These are phyloP conservation scores for Mimosa bimucronata DNA, from an alignment of 306 rosid species.

Conservation along the genomic window DNA sequence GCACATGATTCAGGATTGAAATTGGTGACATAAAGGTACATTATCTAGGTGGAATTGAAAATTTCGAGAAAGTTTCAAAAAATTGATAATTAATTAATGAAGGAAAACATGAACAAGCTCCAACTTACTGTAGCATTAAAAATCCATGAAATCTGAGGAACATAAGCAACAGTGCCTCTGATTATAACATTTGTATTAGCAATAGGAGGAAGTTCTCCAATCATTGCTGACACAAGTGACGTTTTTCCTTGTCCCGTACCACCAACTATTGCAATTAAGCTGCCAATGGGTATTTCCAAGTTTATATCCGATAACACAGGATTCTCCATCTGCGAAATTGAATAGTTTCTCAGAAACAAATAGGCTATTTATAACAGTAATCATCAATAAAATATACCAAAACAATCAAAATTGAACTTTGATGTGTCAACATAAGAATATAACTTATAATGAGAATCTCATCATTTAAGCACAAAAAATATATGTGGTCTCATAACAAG, in stretches of 20 bases:
- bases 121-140: constrained; percentile 91
- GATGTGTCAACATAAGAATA: not conserved
- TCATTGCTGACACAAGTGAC: constrained; percentile 83
- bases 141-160: constrained; percentile 97
- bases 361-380: constrained; percentile 10
- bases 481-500: not conserved
- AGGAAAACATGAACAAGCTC: constrained; percentile 24
- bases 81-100: not conserved
- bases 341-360: constrained; percentile 5
- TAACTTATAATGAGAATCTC: not conserved
- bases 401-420: constrained; percentile 8
- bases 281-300: constrained; percentile 72
- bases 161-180: constrained; percentile 91
- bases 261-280: constrained; percentile 90
- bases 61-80: not conserved
- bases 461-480: constrained; percentile 14
- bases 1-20: constrained; percentile 31
- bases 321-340: constrained; percentile 57
- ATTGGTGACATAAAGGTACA: not conserved
- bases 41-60: not conserved
- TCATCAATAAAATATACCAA: not conserved
- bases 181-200: constrained; percentile 51
- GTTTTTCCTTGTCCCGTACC: constrained; percentile 97
- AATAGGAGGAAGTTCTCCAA: constrained; percentile 75
- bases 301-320: constrained; percentile 71